Evolutionary conservation across 2,329 filamentous ascomycete genomes (phyloP), one percentile per base, ranked within the genome.

Genomic region (Trichoderma sp.): DNA sequence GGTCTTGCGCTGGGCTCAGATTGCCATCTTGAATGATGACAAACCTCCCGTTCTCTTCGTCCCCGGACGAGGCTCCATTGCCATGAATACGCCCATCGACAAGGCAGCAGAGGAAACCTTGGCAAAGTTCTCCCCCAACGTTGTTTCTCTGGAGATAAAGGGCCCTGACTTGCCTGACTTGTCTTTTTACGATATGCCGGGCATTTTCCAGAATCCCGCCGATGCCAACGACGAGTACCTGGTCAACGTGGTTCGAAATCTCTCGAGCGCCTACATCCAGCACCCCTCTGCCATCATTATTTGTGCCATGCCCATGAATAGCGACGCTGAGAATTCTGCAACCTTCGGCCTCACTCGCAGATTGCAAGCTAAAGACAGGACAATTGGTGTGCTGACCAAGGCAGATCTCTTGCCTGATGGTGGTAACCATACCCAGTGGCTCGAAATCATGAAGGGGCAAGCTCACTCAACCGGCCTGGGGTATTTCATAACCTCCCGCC

Each of bases 171-270:
- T 96, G 0, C 92, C 94, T 0, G 91, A 94, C 6, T 82, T 98
- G 0, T 94, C 93, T 0, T 97, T 98, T 79, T 96, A 94, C 76
- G 95, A 98, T 76, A 87, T 98, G 0, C 95, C 95, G 0, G 95
- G 95, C 0, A 91, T 97, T 0, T 96, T 97, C 77, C 91, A 91
- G 24, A 92, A 92, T 8, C 89, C 92, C 0, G 90, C 91, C 2
- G 87, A 91, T 8, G 89, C 89, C 8, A 86, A 90, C 3, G 91
- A 95, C 18, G 87, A 89, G 11, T 93, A 93, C 75, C 85, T 96
- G 0, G 92, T 95, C 14, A 86, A 88, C 0, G 90, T 97, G 0
- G 93, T 97, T 0, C 88, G 91, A 68, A 93, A 93, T 21, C 81
- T 98, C 0, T 91, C 94, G 0, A 88, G 86, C 2, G 86, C 91